Evolutionary conservation across 257 asterid species (phyloP).

Genomic region (Solanum arcanum): DNA sequence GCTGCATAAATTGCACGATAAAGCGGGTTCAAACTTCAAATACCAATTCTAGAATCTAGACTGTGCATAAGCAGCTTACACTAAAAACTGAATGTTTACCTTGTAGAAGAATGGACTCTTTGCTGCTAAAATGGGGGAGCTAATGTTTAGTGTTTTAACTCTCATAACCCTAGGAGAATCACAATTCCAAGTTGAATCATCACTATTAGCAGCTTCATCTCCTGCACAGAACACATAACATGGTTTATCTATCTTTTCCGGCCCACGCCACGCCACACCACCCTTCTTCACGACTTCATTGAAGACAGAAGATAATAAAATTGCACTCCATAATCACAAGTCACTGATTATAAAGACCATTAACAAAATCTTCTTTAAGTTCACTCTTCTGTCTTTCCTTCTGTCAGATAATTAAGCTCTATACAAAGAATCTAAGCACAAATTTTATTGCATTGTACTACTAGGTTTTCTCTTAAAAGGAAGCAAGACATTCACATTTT

Average conservation of each 20-base stretch:
- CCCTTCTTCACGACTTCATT: not conserved
- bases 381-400: not conserved
- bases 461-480: not conserved
- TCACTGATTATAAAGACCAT: not conserved
- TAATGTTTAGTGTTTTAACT: constrained; percentile 18
- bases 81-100: not conserved
- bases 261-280: not conserved
- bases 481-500: not conserved
- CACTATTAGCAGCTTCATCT: constrained; percentile 17
- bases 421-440: not conserved
- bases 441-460: not conserved
- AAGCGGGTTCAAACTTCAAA: not conserved
- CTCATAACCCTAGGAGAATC: constrained; percentile 13
- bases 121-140: constrained; percentile 30
- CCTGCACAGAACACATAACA: constrained; percentile 5
- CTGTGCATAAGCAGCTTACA: not conserved
- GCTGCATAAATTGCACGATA: not conserved
- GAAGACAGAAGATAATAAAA: not conserved
- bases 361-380: not conserved
- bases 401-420: not conserved
- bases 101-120: constrained; percentile 25
- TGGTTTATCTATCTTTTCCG: not conserved
- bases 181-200: constrained; percentile 11
- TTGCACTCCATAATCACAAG: not conserved
- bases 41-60: not conserved